These are phyloP conservation scores for Acer saccharum DNA, from an alignment of 345 rosid species.

Conservation along the genomic window DNA sequence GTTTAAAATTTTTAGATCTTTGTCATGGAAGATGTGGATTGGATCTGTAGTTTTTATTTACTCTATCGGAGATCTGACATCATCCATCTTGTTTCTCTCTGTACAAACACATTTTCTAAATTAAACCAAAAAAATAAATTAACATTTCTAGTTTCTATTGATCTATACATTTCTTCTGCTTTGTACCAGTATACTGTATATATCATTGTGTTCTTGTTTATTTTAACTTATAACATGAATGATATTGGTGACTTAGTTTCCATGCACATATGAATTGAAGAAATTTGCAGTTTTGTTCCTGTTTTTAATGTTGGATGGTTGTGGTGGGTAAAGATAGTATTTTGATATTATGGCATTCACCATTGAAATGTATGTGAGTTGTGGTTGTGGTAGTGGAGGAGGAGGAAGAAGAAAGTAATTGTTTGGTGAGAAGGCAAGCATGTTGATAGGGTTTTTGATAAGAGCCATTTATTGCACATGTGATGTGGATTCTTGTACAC, in stretches of 20 bases:
- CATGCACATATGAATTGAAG: no score
- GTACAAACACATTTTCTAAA: slow-evolving; percentile 22
- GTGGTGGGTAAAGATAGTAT: not conserved
- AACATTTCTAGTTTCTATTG: not conserved
- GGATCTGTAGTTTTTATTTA: slow-evolving; percentile 10
- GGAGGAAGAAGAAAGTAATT: not conserved
- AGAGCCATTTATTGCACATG: slow-evolving; percentile 36
- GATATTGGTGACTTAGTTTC: no score
- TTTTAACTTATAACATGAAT: no score
- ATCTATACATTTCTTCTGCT: not conserved
- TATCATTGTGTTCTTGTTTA: no score
- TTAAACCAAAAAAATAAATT: not conserved
- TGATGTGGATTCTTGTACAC: slow-evolving; percentile 18
- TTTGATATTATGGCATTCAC: not conserved
- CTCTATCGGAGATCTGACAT: slow-evolving; percentile 14
- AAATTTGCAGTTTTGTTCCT: not conserved
- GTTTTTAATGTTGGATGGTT: not conserved
- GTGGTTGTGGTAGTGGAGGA: not conserved
- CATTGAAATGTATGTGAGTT: not conserved
- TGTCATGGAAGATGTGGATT: slow-evolving; percentile 17
- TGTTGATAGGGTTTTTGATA: slow-evolving; percentile 24
- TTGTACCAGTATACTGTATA: not conserved
- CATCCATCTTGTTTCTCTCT: slow-evolving; percentile 8
- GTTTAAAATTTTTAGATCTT: slow-evolving; percentile 21
- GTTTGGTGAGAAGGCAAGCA: slow-evolving; percentile 13